Conservation (phyloP, 2,329 filamentous ascomycete genomes). For the Penicillium sp. region DNA sequence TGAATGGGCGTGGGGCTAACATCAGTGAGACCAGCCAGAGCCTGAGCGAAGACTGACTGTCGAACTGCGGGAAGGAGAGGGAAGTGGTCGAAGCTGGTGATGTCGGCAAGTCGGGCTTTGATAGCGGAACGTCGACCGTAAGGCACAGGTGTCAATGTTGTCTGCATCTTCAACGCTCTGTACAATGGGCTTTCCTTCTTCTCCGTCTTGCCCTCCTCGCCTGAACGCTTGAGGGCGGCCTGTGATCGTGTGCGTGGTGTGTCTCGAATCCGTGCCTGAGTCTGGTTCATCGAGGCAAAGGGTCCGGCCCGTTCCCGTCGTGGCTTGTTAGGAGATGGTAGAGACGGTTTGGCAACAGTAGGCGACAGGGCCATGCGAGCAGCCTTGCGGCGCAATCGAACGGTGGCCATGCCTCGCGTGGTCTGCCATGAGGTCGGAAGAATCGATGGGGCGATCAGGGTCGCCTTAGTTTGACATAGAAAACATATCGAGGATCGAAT, state of each 20-base stretch:
- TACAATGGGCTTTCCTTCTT: slow-evolving; percentile 55
- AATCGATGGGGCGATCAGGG: slow-evolving; percentile 13
- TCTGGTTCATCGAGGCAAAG: slow-evolving; percentile 61
- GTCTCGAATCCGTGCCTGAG: slow-evolving; percentile 47
- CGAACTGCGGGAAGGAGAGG: slow-evolving; percentile 70
- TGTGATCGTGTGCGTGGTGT: slow-evolving; percentile 36
- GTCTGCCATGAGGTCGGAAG: slow-evolving; percentile 30
- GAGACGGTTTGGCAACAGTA: slow-evolving; percentile 29
- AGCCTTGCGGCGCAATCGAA: slow-evolving; percentile 34
- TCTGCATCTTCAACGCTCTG: slow-evolving; percentile 94
- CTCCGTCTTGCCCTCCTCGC: slow-evolving; percentile 37
- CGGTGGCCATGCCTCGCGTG: slow-evolving; percentile 35
- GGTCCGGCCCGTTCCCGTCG: slow-evolving; percentile 52
- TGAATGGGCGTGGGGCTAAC: slow-evolving; percentile 86
- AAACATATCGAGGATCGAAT: slow-evolving; percentile 34
- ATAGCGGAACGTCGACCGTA: slow-evolving; percentile 66
- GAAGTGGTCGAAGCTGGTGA: slow-evolving; percentile 80
- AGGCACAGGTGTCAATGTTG: slow-evolving; percentile 70
- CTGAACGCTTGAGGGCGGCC: slow-evolving; percentile 47
- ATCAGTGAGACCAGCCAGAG: slow-evolving; percentile 71
- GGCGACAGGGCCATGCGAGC: slow-evolving; percentile 42
- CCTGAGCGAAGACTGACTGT: slow-evolving; percentile 69
- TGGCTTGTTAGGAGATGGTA: slow-evolving; percentile 31
- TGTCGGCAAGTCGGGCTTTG: slow-evolving; percentile 62
- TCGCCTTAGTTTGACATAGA: slow-evolving; percentile 32